These are phyloP conservation scores for Shiraia bambusicola DNA, from an alignment of 2,329 filamentous ascomycete species.

Conservation along the genomic window DNA sequence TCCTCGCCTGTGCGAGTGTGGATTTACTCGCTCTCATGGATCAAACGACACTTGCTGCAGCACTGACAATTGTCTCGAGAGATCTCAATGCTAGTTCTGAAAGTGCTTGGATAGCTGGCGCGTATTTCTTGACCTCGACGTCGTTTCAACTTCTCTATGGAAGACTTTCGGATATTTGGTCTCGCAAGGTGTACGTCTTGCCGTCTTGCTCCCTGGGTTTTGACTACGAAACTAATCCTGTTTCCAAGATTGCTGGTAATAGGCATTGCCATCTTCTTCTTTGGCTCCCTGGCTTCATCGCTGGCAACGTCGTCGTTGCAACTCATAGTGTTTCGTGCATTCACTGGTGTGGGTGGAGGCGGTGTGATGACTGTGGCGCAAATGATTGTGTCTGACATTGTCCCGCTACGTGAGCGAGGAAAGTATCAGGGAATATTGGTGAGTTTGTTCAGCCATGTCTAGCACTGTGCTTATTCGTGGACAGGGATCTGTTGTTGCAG, in stretches of 20 bases:
- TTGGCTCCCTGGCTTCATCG: conserved; percentile 59
- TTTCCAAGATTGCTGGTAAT: conserved; percentile 53
- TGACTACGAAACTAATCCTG: no score
- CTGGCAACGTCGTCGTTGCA: conserved; percentile 54
- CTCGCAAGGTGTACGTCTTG: conserved; percentile 29
- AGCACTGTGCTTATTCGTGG: not conserved
- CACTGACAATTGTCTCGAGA: conserved; percentile 20
- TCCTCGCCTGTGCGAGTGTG: conserved; percentile 25
- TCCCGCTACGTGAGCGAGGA: conserved; percentile 41
- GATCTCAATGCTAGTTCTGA: conserved; percentile 46
- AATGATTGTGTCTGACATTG: conserved; percentile 44
- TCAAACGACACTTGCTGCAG: conserved; percentile 25
- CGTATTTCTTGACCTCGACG: conserved; percentile 59
- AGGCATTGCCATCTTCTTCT: conserved; percentile 50
- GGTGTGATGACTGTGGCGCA: conserved; percentile 53
- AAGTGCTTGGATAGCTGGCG: conserved; percentile 59
- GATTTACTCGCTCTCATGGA: conserved; percentile 25
- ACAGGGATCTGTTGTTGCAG: conserved; percentile 40
- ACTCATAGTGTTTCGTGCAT: conserved; percentile 61
- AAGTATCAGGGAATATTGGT: conserved; percentile 42
- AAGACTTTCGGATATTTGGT: conserved; percentile 62
- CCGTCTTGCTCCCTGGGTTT: conserved; percentile 45
- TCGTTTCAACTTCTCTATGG: conserved; percentile 67
- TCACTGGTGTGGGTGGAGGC: conserved; percentile 63
- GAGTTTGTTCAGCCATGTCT: not conserved